These are phyloP conservation scores for Talaromyces sp. DNA, from an alignment of 2,329 filamentous ascomycete genomes.

Conservation along the genomic window DNA sequence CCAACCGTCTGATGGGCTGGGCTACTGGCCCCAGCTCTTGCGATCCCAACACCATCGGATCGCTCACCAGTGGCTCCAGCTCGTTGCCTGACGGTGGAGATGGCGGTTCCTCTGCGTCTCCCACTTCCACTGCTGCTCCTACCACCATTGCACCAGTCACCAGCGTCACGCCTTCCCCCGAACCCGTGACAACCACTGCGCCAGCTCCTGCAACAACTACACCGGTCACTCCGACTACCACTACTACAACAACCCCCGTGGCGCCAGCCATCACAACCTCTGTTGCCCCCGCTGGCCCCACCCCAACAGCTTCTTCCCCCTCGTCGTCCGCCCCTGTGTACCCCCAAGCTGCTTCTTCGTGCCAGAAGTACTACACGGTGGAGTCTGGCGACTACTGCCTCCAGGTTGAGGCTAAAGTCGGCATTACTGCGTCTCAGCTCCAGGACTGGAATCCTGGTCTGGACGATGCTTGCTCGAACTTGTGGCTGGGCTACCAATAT, in stretches of 20 bases:
- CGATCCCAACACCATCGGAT: not conserved
- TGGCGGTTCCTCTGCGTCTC: not conserved
- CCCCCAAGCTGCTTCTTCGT: constrained; percentile 5
- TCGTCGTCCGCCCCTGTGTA: constrained; percentile 3
- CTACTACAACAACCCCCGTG: not conserved
- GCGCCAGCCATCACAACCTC: not conserved
- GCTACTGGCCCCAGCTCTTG: constrained; percentile 14
- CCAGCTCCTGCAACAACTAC: not conserved
- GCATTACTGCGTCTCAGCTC: constrained; percentile 8
- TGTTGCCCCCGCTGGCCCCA: not conserved
- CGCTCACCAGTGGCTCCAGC: not conserved
- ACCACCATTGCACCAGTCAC: not conserved
- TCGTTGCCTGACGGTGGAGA: not conserved
- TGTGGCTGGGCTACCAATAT: constrained; percentile 11
- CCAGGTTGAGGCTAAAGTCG: constrained; percentile 5
- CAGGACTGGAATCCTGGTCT: constrained; percentile 8
- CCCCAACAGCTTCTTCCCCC: not conserved
- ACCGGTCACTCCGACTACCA: not conserved
- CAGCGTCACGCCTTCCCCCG: constrained; percentile 1
- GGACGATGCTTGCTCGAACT: constrained; percentile 6
- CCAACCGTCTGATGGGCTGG: constrained; percentile 45
- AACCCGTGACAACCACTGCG: not conserved
- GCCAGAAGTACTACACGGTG: constrained; percentile 8
- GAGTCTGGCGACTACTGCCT: constrained; percentile 11
- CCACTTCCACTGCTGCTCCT: not conserved